Base-by-base conservation (phyloP, 805 yeast genomes). In the Helenozyma rhizophorensis region DNA sequence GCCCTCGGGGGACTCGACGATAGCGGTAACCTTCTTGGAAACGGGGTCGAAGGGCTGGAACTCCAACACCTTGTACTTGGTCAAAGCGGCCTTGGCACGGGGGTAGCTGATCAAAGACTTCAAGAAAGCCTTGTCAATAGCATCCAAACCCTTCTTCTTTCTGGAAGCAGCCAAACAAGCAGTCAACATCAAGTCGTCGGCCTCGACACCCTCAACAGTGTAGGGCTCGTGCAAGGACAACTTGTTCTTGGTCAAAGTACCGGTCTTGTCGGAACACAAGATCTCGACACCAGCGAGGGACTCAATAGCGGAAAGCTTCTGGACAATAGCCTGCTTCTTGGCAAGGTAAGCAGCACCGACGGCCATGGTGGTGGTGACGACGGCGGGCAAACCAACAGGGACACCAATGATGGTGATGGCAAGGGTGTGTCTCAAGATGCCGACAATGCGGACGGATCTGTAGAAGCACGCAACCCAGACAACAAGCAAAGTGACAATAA, bases 331-430 rank as follows among this genome's bases (percentile, higher is more conserved):
- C 72, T 86, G 86, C 72, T 87, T 88, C 79, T 87, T 85, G 57
- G 96, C 96, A 61, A 88, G 75, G 83, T 88, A 86, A 62, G 96
- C 96, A 66, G 96, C 97, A 80, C 97, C 97, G 70, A 89, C 97
- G 68, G 97, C 97, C 96, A 88, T 87, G 65, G 96, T 88, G 57
- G 96, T 88, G 75, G 96, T 88, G 52, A 87, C 96, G 60, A 88
- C 96, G 65, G 95, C 96, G 67, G 96, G 96, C 65, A 88, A 80
- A 83, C 96, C 96, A 51, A 88, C 96, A 65, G 96, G 96, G 54
- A 88, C 96, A 82, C 96, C 96, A 55, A 88, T 82, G 70, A 88
- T 86, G 73, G 96, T 88, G 67, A 88, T 87, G 53, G 95, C 96
- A 62, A 88, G 73, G 54, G 95, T 83, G 82, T 80, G 84, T 74